phyloP scores from a whole-genome alignment of 371 early-diverging fungal species.

The Mortierella sp. region DNA sequence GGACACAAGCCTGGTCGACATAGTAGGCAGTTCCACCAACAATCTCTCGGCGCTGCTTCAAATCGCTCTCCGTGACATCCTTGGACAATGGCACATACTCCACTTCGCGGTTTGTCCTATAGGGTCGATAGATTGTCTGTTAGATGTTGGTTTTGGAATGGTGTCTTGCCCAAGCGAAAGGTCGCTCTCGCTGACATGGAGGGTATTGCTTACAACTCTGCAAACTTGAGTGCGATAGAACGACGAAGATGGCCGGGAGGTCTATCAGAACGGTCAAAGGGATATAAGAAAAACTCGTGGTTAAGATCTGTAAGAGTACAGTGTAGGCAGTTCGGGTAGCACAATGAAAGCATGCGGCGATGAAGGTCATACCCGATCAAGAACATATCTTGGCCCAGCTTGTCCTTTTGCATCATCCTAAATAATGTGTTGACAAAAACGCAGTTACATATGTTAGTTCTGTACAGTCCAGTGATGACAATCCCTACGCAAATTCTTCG shows the following conservation, averaged over 20 bases:
- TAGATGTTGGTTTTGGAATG: not conserved
- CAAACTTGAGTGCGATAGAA: constrained; percentile 79
- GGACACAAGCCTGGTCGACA: constrained; percentile 84
- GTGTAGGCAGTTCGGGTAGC: not conserved
- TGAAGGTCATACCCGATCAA: constrained; percentile 70
- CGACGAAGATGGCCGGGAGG: constrained; percentile 84
- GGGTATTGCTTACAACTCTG: constrained; percentile 71
- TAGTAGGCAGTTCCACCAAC: constrained; percentile 78
- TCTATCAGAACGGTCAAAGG: constrained; percentile 10
- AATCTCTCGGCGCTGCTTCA: constrained; percentile 90
- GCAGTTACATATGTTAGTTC: not conserved
- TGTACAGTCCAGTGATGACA: not conserved
- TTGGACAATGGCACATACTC: constrained; percentile 86
- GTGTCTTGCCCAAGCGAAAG: not conserved
- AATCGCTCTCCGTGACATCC: constrained; percentile 85
- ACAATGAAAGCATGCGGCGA: not conserved
- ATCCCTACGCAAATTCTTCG: not conserved
- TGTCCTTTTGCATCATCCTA: constrained; percentile 81
- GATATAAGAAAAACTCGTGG: too few species aligned
- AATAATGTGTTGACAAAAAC: not conserved
- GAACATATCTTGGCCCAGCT: constrained; percentile 89
- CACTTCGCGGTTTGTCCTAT: constrained; percentile 69
- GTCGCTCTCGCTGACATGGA: not conserved
- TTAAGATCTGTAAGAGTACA: not conserved
- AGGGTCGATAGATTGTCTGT: too few species aligned